These are phyloP conservation scores for Candida krabiensis DNA, from an alignment of 805 yeast species.

Conservation along the genomic window DNA sequence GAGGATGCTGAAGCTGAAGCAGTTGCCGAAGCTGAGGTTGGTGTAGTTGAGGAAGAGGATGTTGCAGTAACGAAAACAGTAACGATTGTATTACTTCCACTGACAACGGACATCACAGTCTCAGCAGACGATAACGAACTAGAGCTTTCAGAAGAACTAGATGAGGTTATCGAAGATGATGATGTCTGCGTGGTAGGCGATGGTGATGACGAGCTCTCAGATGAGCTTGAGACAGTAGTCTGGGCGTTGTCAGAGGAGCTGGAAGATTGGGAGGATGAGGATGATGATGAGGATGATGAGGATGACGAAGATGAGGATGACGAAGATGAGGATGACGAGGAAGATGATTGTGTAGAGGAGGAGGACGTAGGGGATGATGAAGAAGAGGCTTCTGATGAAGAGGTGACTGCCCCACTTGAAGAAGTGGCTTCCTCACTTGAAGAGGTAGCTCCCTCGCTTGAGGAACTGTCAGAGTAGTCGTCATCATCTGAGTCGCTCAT, in stretches of 20 bases:
- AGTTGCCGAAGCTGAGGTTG: conserved; percentile 21
- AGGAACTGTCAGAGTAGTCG: conserved; percentile 20
- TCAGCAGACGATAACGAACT: conserved; percentile 12
- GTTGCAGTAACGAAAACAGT: conserved; percentile 3
- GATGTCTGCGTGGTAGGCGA: too few relatives aligned
- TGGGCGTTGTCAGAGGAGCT: conserved; percentile 5
- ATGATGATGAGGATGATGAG: conserved; percentile 14
- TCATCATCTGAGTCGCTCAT: conserved; percentile 28
- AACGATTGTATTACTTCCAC: conserved; percentile 4
- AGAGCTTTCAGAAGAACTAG: conserved; percentile 8
- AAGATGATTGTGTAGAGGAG: conserved; percentile 34
- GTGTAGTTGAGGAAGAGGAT: conserved; percentile 8
- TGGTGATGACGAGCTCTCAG: conserved; percentile 6
- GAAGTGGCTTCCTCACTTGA: conserved; percentile 9
- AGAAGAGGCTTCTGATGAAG: conserved; percentile 11
- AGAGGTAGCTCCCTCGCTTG: conserved; percentile 13
- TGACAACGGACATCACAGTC: conserved; percentile 10
- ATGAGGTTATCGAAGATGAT: conserved; percentile 15
- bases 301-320: conserved; percentile 16
- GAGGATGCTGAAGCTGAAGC: conserved; percentile 26
- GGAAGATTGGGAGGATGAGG: conserved; percentile 16
- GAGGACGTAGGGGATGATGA: conserved; percentile 14
- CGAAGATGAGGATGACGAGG: conserved; percentile 8
- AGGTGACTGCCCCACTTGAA: conserved; percentile 1
- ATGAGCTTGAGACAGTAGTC: conserved; percentile 3